Base-by-base conservation (phyloP, 805 yeast species). In the Wickerhamomyces tratensis region DNA sequence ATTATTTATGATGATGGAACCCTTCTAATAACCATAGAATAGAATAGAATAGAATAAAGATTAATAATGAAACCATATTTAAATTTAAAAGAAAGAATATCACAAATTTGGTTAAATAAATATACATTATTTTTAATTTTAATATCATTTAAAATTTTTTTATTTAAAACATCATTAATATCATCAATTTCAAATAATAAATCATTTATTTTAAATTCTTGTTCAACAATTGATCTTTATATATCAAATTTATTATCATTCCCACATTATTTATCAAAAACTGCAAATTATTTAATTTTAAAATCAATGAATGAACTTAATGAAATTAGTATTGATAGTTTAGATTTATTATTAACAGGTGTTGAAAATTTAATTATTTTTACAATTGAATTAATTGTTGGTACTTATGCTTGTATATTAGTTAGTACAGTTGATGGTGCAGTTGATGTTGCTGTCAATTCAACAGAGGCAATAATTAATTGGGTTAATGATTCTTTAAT, bases 391-490 rank as follows among this genome's bases (percentile, higher is more conserved):
- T 52, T 91, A 48, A 74, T 83, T 39, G 59, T 88, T 2, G 98
- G 97, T 0, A 93, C 98, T 0, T 86, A 86, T 60, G 81, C 83
- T 0, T 93, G 98, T 59, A 65, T 93, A 12, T 58, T 87, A 12
- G 76, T 84, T 0, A 80, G 93, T 6, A 76, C 88, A 0, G 67
- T 89, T 7, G 80, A 77, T 52, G 86, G 89, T 4, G 72, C 85
- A 0, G 82, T 80, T 2, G 78, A 77, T 49, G 76, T 79, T 30
- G 94, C 94, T 0, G 58, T 85, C 2, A 82, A 85, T 54, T 75
- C 86, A 1, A 79, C 95, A 0, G 85, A 82, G 50, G 56, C 72
- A 1, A 65, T 86, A 1, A 68, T 88, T 7, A 57, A 58, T 5
- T 62, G 69, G 20, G 84, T 87, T 2, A 87, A 89, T 52, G 62